Base-by-base conservation (phyloP, 495 filamentous ascomycete genomes). In the Endocarpon pusillum region DNA sequence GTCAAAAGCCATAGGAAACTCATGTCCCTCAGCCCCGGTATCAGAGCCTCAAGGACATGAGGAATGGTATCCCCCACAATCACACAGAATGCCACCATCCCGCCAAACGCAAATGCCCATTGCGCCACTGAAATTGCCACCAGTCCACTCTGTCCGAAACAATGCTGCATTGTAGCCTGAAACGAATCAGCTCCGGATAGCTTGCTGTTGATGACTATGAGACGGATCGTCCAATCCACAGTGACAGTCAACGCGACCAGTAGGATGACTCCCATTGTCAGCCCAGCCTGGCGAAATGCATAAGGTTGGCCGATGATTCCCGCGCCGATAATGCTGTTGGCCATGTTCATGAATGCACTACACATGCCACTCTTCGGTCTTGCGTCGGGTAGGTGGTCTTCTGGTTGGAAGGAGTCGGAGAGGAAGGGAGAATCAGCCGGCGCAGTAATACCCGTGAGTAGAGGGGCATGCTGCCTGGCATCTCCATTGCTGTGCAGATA, bases 231-330 rank as follows among this genome's bases (percentile, higher is more conserved):
- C 89, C 89, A 97, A 56, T 97, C 89, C 39, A 74, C 78, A 8
- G 76, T 75, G 10, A 92, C 44, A 3, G 89, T 97, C 35, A 97
- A 61, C 2, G 54, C 65, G 22, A 91, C 53, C 15, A 97, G 61
- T 21, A 97, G 66, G 21, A 87, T 37, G 21, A 87, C 62, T 0
- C 91, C 91, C 31, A 76, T 76, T 1, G 75, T 41, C 44, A 97
- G 64, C 2, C 89, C 89, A 10, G 89, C 86, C 49, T 96, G 83
- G 18, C 73, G 69, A 45, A 97, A 78, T 5, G 89, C 89, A 57
- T 96, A 96, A 6, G 89, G 85, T 53, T 96, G 91, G 2, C 83
- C 89, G 49, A 97, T 96, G 44, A 97, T 97, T 1, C 89, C 89
- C 3, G 89, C 89, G 8, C 89, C 89, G 20, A 97, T 96, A 45